Conservation (phyloP, 306 rosid genomes). For the Quercus gilva region DNA sequence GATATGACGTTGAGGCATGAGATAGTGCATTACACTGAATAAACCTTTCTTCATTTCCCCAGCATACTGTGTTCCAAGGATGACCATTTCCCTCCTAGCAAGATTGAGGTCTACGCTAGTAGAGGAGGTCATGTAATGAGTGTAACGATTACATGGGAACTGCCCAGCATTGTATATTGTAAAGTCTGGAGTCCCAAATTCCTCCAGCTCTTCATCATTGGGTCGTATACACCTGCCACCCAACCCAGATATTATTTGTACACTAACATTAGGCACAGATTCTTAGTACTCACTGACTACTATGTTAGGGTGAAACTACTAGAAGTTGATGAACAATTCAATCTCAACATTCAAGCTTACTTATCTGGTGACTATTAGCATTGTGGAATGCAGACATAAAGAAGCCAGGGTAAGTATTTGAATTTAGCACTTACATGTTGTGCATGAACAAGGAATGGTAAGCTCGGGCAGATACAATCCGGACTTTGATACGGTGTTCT, state of each 20-base stretch:
- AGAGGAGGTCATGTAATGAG: conserved; percentile 95
- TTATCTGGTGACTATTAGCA: too few relatives aligned
- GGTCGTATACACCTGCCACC: conserved; percentile 93
- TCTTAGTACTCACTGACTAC: background rate
- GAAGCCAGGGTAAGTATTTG: background rate
- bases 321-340: too few relatives aligned
- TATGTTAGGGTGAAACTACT: too few relatives aligned
- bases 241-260: background rate
- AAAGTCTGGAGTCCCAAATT: conserved; percentile 92
- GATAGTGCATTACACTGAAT: conserved; percentile 88
- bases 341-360: too few relatives aligned
- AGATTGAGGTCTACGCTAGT: conserved; percentile 89
- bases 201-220: conserved; percentile 81
- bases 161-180: conserved; percentile 92
- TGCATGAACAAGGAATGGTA: conserved; percentile 97
- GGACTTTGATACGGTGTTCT: conserved; percentile 75
- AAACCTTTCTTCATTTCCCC: conserved; percentile 99
- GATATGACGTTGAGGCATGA: conserved; percentile 81
- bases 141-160: conserved; percentile 94
- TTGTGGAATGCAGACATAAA: background rate
- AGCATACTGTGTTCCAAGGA: conserved; percentile 94
- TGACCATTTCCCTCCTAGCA: conserved; percentile 89
- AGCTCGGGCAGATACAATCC: conserved; percentile 90
- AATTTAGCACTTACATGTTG: conserved; percentile 78
- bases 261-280: background rate